phyloP scores from a whole-genome alignment of 495 filamentous ascomycete species.

The Lophiotrema nucula region DNA sequence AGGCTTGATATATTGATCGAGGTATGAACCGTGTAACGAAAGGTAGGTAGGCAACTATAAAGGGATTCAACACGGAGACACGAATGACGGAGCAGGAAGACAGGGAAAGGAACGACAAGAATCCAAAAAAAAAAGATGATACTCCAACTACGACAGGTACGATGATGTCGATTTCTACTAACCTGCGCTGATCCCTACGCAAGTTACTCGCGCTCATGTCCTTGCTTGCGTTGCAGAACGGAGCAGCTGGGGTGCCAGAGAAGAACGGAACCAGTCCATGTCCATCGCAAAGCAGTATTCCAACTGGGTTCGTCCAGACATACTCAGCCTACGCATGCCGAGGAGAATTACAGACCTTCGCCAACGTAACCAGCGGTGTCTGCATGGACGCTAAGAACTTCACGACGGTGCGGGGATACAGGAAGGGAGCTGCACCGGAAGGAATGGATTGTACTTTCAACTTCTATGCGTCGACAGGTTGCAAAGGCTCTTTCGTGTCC shows the following conservation, averaged over 20 bases:
- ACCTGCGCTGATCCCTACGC: too few relatives aligned
- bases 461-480: background rate
- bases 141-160: too few relatives aligned
- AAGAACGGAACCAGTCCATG: background rate
- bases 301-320: background rate
- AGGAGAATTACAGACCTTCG: slow-evolving; percentile 3
- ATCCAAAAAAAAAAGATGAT: too few relatives aligned
- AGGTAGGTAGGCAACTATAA: too few relatives aligned
- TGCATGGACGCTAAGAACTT: slow-evolving; percentile 8
- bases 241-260: too few relatives aligned
- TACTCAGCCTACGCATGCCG: slow-evolving; percentile 4
- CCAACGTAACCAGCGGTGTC: background rate
- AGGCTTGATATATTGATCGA: background rate
- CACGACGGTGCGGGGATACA: background rate
- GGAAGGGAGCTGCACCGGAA: background rate
- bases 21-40: too few relatives aligned
- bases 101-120: too few relatives aligned
- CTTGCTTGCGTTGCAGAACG: too few relatives aligned
- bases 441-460: slow-evolving; percentile 4
- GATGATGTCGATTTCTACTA: too few relatives aligned
- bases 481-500: background rate
- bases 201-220: too few relatives aligned
- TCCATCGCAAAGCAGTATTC: background rate
- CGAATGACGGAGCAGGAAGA: too few relatives aligned
- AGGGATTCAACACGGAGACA: too few relatives aligned